These are phyloP conservation scores for Pochonia chlamydosporia DNA, from an alignment of 2,329 filamentous ascomycete species.

Conservation along the genomic window DNA sequence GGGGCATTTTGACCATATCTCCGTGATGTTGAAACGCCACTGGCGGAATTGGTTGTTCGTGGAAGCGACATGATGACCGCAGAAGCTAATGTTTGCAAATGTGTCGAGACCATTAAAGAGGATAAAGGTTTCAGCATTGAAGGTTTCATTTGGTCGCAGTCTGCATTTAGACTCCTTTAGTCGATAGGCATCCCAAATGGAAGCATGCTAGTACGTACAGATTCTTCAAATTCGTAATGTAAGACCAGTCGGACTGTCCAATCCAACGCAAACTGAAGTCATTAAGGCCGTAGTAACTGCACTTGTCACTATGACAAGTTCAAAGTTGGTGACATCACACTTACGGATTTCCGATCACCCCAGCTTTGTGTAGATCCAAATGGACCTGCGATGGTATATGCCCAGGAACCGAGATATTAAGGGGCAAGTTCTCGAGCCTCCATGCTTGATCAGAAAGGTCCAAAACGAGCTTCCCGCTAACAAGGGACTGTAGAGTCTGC, in stretches of 20 bases:
- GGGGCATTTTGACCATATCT: slow-evolving; percentile 25
- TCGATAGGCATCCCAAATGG: neutral
- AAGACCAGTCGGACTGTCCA: slow-evolving; percentile 50
- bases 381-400: slow-evolving; percentile 53
- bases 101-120: slow-evolving; percentile 59
- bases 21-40: slow-evolving; percentile 52
- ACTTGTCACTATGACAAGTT: slow-evolving; percentile 10
- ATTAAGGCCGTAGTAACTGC: slow-evolving; percentile 46
- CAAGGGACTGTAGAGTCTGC: no score
- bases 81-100: slow-evolving; percentile 50
- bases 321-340: no score
- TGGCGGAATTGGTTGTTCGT: slow-evolving; percentile 60
- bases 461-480: no score
- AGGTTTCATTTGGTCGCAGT: slow-evolving; percentile 16
- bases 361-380: slow-evolving; percentile 47
- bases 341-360: slow-evolving; percentile 43
- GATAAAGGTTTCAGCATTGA: slow-evolving; percentile 40
- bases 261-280: slow-evolving; percentile 57
- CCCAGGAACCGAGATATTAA: slow-evolving; percentile 36
- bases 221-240: slow-evolving; percentile 39
- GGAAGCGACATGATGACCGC: slow-evolving; percentile 44
- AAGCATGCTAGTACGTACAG: slow-evolving; percentile 24
- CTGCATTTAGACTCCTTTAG: slow-evolving; percentile 1
- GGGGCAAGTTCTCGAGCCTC: slow-evolving; percentile 12
- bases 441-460: slow-evolving; percentile 8